These are phyloP conservation scores for Gossypium ekmanianum DNA, from an alignment of 345 rosid genomes.

Conservation along the genomic window DNA sequence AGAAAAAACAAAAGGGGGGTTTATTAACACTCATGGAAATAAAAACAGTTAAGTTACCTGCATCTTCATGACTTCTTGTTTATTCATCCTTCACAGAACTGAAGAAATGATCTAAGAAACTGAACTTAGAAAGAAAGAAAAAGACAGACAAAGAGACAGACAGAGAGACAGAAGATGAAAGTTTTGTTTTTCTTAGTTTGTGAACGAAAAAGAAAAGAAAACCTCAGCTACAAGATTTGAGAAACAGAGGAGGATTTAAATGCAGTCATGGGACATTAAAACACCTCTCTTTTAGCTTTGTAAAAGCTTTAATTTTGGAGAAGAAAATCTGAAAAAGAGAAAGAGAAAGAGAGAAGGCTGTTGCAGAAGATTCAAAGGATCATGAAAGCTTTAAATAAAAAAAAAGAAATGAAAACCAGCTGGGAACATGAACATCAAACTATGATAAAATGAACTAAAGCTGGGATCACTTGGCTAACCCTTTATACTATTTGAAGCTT, in stretches of 20 bases:
- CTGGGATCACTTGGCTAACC: neutral
- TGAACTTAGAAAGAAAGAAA: conserved; percentile 6
- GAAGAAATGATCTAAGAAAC: neutral
- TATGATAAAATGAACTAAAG: neutral
- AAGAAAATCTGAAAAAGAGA: neutral
- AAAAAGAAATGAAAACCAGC: conserved; percentile 5
- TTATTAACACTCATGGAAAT: neutral
- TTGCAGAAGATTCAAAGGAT: conserved; percentile 29
- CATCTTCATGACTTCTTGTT: conserved; percentile 70
- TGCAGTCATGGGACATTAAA: conserved; percentile 34
- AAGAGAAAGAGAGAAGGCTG: conserved; percentile 26
- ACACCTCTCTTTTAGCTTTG: conserved; percentile 30
- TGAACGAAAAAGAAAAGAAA: conserved; percentile 4
- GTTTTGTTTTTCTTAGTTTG: conserved; percentile 7
- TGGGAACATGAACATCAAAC: neutral
- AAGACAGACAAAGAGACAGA: neutral
- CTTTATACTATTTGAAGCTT: neutral
- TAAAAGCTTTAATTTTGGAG: conserved; percentile 16
- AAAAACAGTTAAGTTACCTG: conserved; percentile 46
- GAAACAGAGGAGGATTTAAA: conserved; percentile 18
- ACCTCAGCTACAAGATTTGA: conserved; percentile 15
- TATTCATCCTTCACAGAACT: conserved; percentile 42
- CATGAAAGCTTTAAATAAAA: neutral
- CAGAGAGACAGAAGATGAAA: neutral
- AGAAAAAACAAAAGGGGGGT: neutral